Evolutionary conservation across 2,329 filamentous ascomycete genomes (phyloP).

Genomic region (Diplodia scrobiculata): DNA sequence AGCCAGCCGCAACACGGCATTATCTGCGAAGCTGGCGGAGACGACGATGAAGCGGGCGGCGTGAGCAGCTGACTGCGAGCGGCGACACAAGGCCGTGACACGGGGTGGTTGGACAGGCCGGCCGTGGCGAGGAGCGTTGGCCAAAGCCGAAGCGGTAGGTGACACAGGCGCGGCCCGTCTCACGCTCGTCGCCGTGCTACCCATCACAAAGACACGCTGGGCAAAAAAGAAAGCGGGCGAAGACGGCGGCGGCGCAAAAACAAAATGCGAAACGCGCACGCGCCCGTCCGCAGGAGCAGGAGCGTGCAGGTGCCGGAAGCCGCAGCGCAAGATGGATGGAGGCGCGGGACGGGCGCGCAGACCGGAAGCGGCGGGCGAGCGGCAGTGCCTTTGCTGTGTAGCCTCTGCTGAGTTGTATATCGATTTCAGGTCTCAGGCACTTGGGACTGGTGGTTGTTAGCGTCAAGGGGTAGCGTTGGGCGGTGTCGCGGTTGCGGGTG

Average conservation of each 20-base stretch:
- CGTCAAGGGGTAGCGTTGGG: background rate
- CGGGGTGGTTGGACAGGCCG: background rate
- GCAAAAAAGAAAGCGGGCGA: slow-evolving; percentile 3
- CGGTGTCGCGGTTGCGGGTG: background rate
- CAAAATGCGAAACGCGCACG: slow-evolving; percentile 18
- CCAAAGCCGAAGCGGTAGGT: background rate
- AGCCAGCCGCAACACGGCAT: too few species aligned
- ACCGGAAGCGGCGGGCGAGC: too few species aligned
- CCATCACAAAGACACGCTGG: slow-evolving; percentile 7
- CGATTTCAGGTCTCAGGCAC: background rate
- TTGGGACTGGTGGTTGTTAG: background rate
- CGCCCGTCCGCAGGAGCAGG: slow-evolving; percentile 4
- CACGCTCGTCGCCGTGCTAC: slow-evolving; percentile 14
- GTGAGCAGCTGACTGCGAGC: slow-evolving; percentile 1
- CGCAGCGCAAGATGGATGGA: background rate
- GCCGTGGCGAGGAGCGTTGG: background rate
- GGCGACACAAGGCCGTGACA: background rate
- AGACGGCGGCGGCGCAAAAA: background rate
- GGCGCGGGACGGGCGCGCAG: too few species aligned
- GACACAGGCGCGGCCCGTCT: slow-evolving; percentile 11
- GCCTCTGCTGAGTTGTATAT: too few species aligned
- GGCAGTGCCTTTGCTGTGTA: too few species aligned
- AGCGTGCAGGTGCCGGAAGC: background rate
- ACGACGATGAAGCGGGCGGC: background rate
- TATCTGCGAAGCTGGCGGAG: background rate